Evolutionary conservation across 495 filamentous ascomycete species (phyloP).

Genomic region (Lasiosphaeria hispida): DNA sequence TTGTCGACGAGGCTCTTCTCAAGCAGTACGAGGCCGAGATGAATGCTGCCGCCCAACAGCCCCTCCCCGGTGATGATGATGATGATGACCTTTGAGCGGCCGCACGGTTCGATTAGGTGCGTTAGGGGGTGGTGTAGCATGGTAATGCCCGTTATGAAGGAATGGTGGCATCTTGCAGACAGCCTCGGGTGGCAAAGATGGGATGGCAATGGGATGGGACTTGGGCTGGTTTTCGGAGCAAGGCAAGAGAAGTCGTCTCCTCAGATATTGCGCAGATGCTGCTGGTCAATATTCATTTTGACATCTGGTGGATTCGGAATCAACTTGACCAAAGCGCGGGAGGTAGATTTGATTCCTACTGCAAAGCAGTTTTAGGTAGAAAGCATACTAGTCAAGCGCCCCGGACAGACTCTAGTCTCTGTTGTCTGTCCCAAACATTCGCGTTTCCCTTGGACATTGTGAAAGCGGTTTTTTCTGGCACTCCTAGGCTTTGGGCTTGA

Average conservation of each 20-base stretch:
- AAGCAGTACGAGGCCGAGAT: conserved; percentile 85
- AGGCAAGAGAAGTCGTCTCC: conserved; percentile 12
- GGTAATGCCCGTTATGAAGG: conserved; percentile 35
- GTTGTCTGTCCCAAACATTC: too few relatives aligned
- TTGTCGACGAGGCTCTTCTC: conserved; percentile 79
- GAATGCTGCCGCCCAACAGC: conserved; percentile 72
- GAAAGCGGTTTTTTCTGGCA: too few relatives aligned
- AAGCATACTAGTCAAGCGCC: conserved; percentile 7
- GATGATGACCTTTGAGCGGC: conserved; percentile 56
- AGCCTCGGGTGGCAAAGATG: conserved; percentile 17
- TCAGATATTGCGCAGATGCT: conserved; percentile 12
- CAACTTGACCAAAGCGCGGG: conserved; percentile 19
- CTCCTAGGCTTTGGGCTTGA: background rate
- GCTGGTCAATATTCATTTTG: conserved; percentile 21
- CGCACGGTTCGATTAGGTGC: conserved; percentile 9
- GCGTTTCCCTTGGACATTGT: too few relatives aligned
- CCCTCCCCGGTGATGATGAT: conserved; percentile 95
- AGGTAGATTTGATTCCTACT: conserved; percentile 32
- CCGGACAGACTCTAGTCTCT: background rate
- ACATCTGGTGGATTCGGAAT: conserved; percentile 13
- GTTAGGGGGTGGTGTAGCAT: conserved; percentile 17
- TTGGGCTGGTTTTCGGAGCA: conserved; percentile 12
- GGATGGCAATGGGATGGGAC: conserved; percentile 22
- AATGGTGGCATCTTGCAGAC: conserved; percentile 23
- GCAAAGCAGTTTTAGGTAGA: conserved; percentile 22